These are phyloP conservation scores for Ploettnerulaceae sp. DNA, from an alignment of 2,329 filamentous ascomycete species.

Conservation along the genomic window DNA sequence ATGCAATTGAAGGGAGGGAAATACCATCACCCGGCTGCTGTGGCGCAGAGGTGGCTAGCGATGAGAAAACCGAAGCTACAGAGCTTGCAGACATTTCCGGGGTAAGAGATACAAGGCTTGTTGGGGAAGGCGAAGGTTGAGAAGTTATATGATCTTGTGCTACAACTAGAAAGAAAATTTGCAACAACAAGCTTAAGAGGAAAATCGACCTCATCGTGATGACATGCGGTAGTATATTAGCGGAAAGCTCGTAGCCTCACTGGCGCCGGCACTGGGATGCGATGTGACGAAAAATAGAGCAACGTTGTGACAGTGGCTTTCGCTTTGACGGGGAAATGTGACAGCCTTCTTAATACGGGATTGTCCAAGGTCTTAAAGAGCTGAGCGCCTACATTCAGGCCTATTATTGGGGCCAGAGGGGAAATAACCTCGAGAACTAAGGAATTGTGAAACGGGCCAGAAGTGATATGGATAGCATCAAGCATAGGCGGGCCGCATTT, in stretches of 20 bases:
- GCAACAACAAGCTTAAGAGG: constrained; percentile 25
- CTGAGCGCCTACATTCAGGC: constrained; percentile 25
- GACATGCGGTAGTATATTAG: constrained; percentile 17
- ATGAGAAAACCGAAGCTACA: constrained; percentile 29
- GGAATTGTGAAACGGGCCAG: constrained; percentile 25
- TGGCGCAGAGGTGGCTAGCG: constrained; percentile 29
- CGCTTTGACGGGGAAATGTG: constrained; percentile 17
- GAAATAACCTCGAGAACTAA: constrained; percentile 11
- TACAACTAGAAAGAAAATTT: constrained; percentile 20
- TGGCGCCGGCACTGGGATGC: constrained; percentile 18
- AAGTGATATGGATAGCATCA: constrained; percentile 20
- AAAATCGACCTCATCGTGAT: constrained; percentile 26
- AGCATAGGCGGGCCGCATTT: constrained; percentile 1
- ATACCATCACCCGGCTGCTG: constrained; percentile 28
- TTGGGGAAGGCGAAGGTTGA: constrained; percentile 16
- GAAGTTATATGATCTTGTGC: constrained; percentile 24
- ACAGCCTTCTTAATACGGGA: constrained; percentile 19
- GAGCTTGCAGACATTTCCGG: constrained; percentile 34
- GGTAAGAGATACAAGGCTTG: constrained; percentile 23
- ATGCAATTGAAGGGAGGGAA: not conserved
- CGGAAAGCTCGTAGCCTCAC: constrained; percentile 7
- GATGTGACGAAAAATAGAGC: constrained; percentile 20
- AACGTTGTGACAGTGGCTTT: constrained; percentile 13
- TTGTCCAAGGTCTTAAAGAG: constrained; percentile 21
- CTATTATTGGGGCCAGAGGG: constrained; percentile 27